Base-by-base conservation (phyloP, 345 rosid genomes). In the Linum lewisii region DNA sequence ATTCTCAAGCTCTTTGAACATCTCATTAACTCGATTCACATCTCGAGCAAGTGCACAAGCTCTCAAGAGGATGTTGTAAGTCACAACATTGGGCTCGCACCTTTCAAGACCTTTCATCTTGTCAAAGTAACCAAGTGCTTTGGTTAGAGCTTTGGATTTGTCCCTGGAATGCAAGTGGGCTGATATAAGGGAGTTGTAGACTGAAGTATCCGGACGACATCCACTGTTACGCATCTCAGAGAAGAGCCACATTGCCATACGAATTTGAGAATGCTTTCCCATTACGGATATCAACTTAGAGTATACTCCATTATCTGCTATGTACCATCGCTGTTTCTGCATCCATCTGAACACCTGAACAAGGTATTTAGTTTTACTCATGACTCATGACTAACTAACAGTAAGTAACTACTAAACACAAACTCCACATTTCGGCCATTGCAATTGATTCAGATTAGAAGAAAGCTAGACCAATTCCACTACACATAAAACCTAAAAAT, bases 161-260 rank as follows among this genome's bases (percentile, higher is more conserved):
- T 92, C 95, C 26, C 64, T 78, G 25, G 93, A 76, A 65, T 84
- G 96, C 51, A 92, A 90, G 73, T 92, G 98, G 50, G 98, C 96
- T 0, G 87, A 71, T 63, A 91, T 91, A 49, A 91, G 82, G 2
- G 98, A 78, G 49, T 91, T 91, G 76, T 87, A 91, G 54, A 91
- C 98, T 6, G 98, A 88, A 44, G 93, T 54, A 56, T 92, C 95
- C 1, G 95, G 95, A 18, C 93, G 86, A 72, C 98, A 92, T 15
- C 98, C 98, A 21, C 98, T 84, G 62, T 83, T 88, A 21, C 86
- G 81, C 98, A 92, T 92, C 85, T 92, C 95, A 3, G 96, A 81
- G 69, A 92, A 92, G 15, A 92, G 83, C 98, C 98, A 92, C 93
- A 92, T 86, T 0, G 96, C 98, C 98, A 88, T 84, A 54, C 96